A percentile compares a stretch with the other conserved stretches of the same genome.
Conservation (phyloP, 768 basidiomycete genomes). For the Trametes elegans region DNA sequence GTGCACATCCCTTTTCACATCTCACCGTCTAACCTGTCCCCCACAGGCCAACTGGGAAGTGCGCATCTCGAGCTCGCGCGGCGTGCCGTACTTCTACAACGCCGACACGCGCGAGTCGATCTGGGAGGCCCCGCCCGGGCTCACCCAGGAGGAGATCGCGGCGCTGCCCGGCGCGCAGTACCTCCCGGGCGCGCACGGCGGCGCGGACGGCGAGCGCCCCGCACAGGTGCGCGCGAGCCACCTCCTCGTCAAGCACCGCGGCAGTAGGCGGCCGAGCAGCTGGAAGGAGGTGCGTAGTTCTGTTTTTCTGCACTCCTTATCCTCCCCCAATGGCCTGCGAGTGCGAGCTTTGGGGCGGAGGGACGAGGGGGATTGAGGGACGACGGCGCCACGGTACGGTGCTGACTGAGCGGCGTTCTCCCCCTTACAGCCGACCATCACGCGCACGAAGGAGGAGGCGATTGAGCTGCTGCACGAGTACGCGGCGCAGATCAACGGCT, state of each 20-base stretch:
- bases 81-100: conserved; percentile 89
- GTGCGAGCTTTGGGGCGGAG: background rate
- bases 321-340: background rate
- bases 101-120: conserved; percentile 60
- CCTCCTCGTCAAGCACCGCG: conserved; percentile 88
- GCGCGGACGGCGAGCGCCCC: conserved; percentile 26
- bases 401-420: background rate
- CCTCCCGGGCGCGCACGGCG: conserved; percentile 31
- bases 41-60: conserved; percentile 68
- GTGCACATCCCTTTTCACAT: background rate
- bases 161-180: conserved; percentile 68
- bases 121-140: conserved; percentile 73
- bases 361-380: background rate
- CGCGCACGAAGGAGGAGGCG: conserved; percentile 87
- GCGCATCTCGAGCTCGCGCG: conserved; percentile 75
- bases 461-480: conserved; percentile 69
- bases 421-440: conserved; percentile 60
- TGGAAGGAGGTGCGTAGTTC: conserved; percentile 71
- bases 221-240: conserved; percentile 90
- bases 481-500: conserved; percentile 55
- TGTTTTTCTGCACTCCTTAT: background rate
- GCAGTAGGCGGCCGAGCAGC: conserved; percentile 73
- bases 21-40: conserved; percentile 41
- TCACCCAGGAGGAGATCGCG: conserved; percentile 59
- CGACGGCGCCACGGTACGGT: background rate